These are phyloP conservation scores for Trifolium subterraneum DNA, from an alignment of 306 rosid genomes.

Conservation along the genomic window DNA sequence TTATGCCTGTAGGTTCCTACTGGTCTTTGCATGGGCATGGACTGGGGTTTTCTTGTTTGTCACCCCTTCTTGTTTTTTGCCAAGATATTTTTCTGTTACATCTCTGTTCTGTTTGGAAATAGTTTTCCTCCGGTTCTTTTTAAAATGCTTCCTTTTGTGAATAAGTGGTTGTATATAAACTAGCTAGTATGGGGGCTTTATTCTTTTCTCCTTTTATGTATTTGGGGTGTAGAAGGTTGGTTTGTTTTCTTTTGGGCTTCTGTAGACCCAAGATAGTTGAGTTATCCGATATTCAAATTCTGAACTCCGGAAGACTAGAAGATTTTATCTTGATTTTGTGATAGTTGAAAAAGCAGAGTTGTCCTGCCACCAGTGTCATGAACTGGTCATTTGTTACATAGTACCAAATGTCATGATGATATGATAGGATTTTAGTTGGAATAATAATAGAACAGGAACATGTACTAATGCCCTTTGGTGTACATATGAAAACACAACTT, in stretches of 20 bases:
- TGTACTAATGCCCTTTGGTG: conserved; percentile 16
- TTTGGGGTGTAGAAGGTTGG: conserved; percentile 15
- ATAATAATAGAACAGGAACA: conserved; percentile 26
- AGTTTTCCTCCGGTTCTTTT: neutral
- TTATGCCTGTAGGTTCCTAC: conserved; percentile 4
- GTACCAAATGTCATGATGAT: conserved; percentile 12
- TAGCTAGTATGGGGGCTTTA: conserved; percentile 4
- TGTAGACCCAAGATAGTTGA: conserved; percentile 2
- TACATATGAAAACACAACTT: conserved; percentile 23
- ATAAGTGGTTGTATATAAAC: conserved; percentile 7
- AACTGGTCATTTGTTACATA: conserved; percentile 26
- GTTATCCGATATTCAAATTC: conserved; percentile 27
- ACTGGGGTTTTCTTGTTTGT: conserved; percentile 4
- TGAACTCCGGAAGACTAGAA: conserved; percentile 1
- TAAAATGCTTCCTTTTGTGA: conserved; percentile 29
- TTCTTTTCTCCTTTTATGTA: conserved; percentile 19
- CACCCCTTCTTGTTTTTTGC: neutral
- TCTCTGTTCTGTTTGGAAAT: conserved; percentile 25
- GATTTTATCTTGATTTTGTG: conserved; percentile 19
- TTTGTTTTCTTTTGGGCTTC: conserved; percentile 9
- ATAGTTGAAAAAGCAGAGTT: conserved; percentile 35
- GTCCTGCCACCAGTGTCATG: conserved; percentile 23
- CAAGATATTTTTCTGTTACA: conserved; percentile 7
- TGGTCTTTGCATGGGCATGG: conserved; percentile 36
- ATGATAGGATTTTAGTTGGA: conserved; percentile 29